A percentile compares a stretch with the other conserved stretches of the same genome.
phyloP scores from a whole-genome alignment of 441 rosid species.

The Raphanus hybrid region DNA sequence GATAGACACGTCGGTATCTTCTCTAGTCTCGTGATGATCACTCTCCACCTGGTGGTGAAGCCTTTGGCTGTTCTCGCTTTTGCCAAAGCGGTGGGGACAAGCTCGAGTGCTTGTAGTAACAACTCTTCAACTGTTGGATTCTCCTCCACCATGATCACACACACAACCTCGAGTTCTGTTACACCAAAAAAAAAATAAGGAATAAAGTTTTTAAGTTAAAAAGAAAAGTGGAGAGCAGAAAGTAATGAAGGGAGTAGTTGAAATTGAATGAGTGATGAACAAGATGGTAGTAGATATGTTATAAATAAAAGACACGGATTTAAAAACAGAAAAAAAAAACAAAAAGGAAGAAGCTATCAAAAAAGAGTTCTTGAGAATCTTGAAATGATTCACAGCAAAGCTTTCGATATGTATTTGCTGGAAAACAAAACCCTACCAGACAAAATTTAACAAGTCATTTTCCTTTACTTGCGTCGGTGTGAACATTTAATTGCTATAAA shows the following conservation, averaged over 20 bases:
- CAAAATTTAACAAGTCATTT: slow-evolving; percentile 51
- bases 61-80: slow-evolving; percentile 68
- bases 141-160: slow-evolving; percentile 69
- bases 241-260: slow-evolving; percentile 15
- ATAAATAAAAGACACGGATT: slow-evolving; percentile 39
- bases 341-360: slow-evolving; percentile 32
- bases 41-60: slow-evolving; percentile 89
- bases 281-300: slow-evolving; percentile 44
- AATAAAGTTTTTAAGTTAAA: not conserved
- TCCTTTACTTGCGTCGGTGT: slow-evolving; percentile 46
- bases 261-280: slow-evolving; percentile 51
- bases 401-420: slow-evolving; percentile 46
- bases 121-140: slow-evolving; percentile 71
- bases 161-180: slow-evolving; percentile 1
- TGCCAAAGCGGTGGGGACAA: slow-evolving; percentile 64
- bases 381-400: slow-evolving; percentile 48
- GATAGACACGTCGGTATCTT: slow-evolving; percentile 75
- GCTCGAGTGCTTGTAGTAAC: slow-evolving; percentile 66
- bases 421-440: slow-evolving; percentile 53
- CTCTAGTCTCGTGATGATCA: slow-evolving; percentile 75
- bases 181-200: not conserved
- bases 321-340: slow-evolving; percentile 45
- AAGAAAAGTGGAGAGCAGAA: not conserved
- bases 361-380: slow-evolving; percentile 52
- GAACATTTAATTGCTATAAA: slow-evolving; percentile 60